Percentiles rank a stretch among this genome's conserved stretches.
These are phyloP conservation scores for Rhamnella rubrinervis DNA, from an alignment of 331 rosid genomes.

Conservation along the genomic window DNA sequence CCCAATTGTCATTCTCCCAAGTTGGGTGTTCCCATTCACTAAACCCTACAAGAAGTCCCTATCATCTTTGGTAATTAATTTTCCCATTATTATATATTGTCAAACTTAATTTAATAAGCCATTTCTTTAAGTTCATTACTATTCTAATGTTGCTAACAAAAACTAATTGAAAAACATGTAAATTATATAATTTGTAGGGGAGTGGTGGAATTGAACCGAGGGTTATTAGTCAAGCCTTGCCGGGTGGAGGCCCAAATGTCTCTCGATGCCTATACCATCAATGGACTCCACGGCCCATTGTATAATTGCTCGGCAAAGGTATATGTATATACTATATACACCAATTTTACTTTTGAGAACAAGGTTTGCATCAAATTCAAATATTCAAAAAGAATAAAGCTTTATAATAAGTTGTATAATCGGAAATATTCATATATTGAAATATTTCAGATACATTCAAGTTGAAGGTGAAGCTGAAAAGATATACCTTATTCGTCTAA, in stretches of 20 bases:
- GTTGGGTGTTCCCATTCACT: slow-evolving; percentile 42
- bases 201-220: slow-evolving; percentile 58
- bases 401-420: background rate
- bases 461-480: slow-evolving; percentile 27
- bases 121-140: background rate
- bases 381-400: no score
- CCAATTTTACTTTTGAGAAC: no score
- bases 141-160: background rate
- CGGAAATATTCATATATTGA: background rate
- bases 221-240: slow-evolving; percentile 51
- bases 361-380: no score
- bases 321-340: background rate
- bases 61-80: slow-evolving; percentile 43
- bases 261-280: slow-evolving; percentile 61
- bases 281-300: slow-evolving; percentile 62
- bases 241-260: slow-evolving; percentile 65
- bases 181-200: slow-evolving; percentile 29
- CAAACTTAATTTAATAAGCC: background rate
- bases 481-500: slow-evolving; percentile 29
- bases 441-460: slow-evolving; percentile 21
- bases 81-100: background rate
- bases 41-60: slow-evolving; percentile 57
- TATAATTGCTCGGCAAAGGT: slow-evolving; percentile 62
- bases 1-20: slow-evolving; percentile 61
- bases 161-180: background rate